Conservation (phyloP, 441 rosid species). For the Populus hybrid region DNA sequence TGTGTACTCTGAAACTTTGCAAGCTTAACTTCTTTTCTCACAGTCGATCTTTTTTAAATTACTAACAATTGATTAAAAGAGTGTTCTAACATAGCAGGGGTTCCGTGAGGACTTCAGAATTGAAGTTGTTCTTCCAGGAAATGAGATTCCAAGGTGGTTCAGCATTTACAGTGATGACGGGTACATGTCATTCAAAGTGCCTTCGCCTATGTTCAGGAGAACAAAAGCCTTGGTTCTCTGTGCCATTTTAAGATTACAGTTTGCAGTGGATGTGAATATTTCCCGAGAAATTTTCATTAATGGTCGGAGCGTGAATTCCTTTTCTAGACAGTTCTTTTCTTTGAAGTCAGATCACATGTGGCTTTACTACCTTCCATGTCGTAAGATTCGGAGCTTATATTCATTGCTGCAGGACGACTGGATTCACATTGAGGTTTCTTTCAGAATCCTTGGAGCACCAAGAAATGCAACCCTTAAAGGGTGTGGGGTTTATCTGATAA, state of each 20-base stretch:
- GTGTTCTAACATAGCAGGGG: no score
- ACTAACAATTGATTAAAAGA: no score
- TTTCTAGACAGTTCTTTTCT: slow-evolving; percentile 24
- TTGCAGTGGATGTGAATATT: slow-evolving; percentile 11
- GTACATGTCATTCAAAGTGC: background rate
- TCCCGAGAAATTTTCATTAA: slow-evolving; percentile 23
- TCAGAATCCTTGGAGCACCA: slow-evolving; percentile 9
- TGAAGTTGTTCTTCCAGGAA: slow-evolving; percentile 9
- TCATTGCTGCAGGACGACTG: slow-evolving; percentile 5
- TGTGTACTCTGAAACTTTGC: no score
- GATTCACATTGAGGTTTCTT: slow-evolving; percentile 8
- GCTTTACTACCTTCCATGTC: slow-evolving; percentile 20
- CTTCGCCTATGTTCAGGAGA: slow-evolving; percentile 4
- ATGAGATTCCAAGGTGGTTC: slow-evolving; percentile 16
- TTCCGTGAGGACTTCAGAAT: no score
- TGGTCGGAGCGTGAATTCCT: slow-evolving; percentile 13
- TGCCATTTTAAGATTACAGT: slow-evolving; percentile 12
- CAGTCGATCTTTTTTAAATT: no score
- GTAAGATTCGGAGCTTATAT: slow-evolving; percentile 5
- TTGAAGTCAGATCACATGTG: slow-evolving; percentile 19
- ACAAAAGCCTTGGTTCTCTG: slow-evolving; percentile 18
- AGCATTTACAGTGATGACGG: background rate
- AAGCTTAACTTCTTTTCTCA: no score
- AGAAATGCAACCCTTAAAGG: no score
- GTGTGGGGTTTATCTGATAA: no score